phyloP scores from a whole-genome alignment of 2,329 filamentous ascomycete genomes.

The Aspergillus sp. region DNA sequence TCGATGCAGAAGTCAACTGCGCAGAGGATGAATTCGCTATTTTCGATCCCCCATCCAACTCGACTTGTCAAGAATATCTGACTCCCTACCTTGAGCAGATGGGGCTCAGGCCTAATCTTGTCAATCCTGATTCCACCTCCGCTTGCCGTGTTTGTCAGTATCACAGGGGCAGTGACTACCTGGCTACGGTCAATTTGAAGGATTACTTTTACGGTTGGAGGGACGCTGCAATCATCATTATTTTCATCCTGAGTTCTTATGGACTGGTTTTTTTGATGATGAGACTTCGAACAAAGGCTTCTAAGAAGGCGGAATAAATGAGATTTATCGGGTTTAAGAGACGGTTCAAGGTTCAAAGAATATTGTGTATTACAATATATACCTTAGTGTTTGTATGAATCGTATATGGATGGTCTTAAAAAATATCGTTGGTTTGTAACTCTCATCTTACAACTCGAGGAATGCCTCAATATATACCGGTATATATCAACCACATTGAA shows the following conservation, averaged over 20 bases:
- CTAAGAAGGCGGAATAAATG: slow-evolving; percentile 1
- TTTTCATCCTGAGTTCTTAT: slow-evolving; percentile 8
- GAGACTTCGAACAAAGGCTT: slow-evolving; percentile 1
- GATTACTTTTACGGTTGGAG: slow-evolving; percentile 10
- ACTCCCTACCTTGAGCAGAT: slow-evolving; percentile 43
- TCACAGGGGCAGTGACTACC: slow-evolving; percentile 53
- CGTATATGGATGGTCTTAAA: too few species aligned
- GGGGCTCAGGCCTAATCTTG: slow-evolving; percentile 48
- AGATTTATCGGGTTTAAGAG: too few species aligned
- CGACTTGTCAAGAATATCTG: slow-evolving; percentile 57
- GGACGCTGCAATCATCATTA: slow-evolving; percentile 5
- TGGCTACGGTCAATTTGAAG: slow-evolving; percentile 49
- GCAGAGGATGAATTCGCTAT: slow-evolving; percentile 19
- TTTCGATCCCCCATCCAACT: slow-evolving; percentile 32
- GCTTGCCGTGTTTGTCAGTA: slow-evolving; percentile 61
- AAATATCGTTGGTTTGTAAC: too few species aligned
- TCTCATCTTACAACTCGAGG: too few species aligned
- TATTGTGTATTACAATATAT: too few species aligned
- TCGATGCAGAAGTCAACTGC: slow-evolving; percentile 18
- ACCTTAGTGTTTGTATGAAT: too few species aligned
- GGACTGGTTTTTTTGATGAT: slow-evolving; percentile 5
- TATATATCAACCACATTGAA: too few species aligned
- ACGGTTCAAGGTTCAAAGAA: too few species aligned
- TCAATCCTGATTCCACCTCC: slow-evolving; percentile 54
- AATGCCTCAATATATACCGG: too few species aligned